Percentiles rank a stretch among this genome's conserved stretches.
phyloP scores from a whole-genome alignment of 495 filamentous ascomycete species.

The Lophium mytilinum region DNA sequence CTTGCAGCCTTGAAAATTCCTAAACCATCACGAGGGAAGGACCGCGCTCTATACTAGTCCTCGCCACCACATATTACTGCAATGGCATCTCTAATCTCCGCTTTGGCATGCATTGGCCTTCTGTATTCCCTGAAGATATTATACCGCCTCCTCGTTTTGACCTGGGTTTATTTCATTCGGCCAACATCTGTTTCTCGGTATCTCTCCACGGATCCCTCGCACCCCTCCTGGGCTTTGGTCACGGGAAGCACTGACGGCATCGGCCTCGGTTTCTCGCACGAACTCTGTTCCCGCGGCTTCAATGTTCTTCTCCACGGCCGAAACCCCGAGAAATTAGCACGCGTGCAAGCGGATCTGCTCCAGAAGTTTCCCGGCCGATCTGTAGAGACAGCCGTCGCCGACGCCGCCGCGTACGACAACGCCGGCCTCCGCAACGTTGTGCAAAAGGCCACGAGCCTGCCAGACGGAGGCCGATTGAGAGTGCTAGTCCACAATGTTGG shows the following conservation, averaged over 20 bases:
- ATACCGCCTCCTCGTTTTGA: neutral
- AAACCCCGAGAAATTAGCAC: conserved; percentile 39
- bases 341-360: conserved; percentile 26
- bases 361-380: conserved; percentile 28
- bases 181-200: neutral
- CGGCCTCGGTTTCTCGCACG: conserved; percentile 35
- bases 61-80: neutral
- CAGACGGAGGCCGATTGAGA: conserved; percentile 24
- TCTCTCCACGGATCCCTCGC: neutral
- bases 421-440: conserved; percentile 24
- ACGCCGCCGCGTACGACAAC: conserved; percentile 25
- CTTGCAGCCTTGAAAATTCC: too few species aligned
- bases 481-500: conserved; percentile 48
- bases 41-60: neutral
- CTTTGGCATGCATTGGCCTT: neutral
- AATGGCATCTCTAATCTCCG: neutral
- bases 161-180: neutral
- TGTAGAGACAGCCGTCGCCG: conserved; percentile 28
- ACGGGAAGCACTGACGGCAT: conserved; percentile 56
- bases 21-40: too few species aligned
- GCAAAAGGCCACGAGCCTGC: conserved; percentile 9
- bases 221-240: conserved; percentile 45
- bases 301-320: conserved; percentile 52
- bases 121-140: neutral
- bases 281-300: conserved; percentile 39